A percentile compares a stretch with the other conserved stretches of the same genome.
Conservation (phyloP, 306 rosid species). For the Potentilla sterilis region DNA sequence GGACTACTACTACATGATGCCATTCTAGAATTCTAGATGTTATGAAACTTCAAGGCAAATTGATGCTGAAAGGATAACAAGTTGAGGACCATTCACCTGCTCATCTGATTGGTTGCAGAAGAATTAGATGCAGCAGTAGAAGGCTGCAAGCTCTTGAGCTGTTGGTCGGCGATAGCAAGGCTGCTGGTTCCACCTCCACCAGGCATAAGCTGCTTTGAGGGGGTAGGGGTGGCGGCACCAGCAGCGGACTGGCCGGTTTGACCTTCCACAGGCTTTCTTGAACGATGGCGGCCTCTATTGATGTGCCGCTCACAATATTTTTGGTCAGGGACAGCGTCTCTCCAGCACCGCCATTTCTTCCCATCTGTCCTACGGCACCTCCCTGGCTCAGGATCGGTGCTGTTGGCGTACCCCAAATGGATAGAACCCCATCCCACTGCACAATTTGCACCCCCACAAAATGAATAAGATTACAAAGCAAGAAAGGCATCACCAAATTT, state of each 20-base stretch:
- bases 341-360: constrained; percentile 99
- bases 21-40: background rate
- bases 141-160: constrained; percentile 45
- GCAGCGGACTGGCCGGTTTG: constrained; percentile 72
- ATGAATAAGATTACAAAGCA: background rate
- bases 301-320: constrained; percentile 92
- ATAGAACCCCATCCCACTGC: constrained; percentile 91
- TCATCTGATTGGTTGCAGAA: constrained; percentile 47
- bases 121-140: constrained; percentile 44
- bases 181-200: constrained; percentile 39
- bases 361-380: constrained; percentile 99
- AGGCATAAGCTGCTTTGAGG: constrained; percentile 40
- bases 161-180: constrained; percentile 45
- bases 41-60: background rate
- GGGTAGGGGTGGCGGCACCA: constrained; percentile 27
- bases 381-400: constrained; percentile 97
- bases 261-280: constrained; percentile 99
- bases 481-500: background rate
- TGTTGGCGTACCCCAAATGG: constrained; percentile 88
- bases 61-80: constrained; percentile 14
- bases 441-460: constrained; percentile 4
- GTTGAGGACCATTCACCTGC: constrained; percentile 44
- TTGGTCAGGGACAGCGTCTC: constrained; percentile 92
- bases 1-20: background rate
- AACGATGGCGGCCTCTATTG: constrained; percentile 99